Evolutionary conservation across 768 basidiomycete genomes (phyloP).

Genomic region (Daedalea quercina): DNA sequence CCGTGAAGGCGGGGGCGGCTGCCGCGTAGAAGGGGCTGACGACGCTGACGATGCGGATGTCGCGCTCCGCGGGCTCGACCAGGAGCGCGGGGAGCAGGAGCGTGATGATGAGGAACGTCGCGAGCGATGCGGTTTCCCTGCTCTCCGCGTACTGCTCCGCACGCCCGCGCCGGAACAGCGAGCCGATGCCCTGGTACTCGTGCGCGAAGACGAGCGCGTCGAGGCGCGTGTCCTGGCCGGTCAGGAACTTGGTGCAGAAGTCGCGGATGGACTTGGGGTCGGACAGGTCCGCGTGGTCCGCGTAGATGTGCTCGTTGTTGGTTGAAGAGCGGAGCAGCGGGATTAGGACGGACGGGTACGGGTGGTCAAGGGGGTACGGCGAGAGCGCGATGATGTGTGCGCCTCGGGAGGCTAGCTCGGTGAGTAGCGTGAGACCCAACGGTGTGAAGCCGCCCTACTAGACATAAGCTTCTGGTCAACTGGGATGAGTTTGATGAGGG

Average conservation of each 20-base stretch:
- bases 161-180: conserved; percentile 27
- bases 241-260: conserved; percentile 66
- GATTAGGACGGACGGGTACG: conserved; percentile 52
- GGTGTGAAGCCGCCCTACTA: conserved; percentile 70
- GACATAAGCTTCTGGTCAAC: background rate
- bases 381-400: conserved; percentile 77
- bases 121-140: conserved; percentile 48
- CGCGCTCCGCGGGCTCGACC: conserved; percentile 78
- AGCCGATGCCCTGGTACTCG: conserved; percentile 64
- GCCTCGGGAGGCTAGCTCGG: conserved; percentile 62
- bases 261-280: conserved; percentile 60
- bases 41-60: conserved; percentile 83
- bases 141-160: conserved; percentile 16
- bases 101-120: conserved; percentile 75
- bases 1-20: conserved; percentile 41
- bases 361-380: conserved; percentile 47
- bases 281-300: conserved; percentile 69
- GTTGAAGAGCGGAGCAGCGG: conserved; percentile 61
- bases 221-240: conserved; percentile 58
- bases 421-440: conserved; percentile 59
- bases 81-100: conserved; percentile 75
- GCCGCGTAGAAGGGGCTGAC: conserved; percentile 91
- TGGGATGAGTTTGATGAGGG: background rate
- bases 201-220: conserved; percentile 77
- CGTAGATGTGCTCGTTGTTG: conserved; percentile 71